Evolutionary conservation across 352 stramenopile genomes (phyloP).

Genomic region (Phytophthora foliorum): DNA sequence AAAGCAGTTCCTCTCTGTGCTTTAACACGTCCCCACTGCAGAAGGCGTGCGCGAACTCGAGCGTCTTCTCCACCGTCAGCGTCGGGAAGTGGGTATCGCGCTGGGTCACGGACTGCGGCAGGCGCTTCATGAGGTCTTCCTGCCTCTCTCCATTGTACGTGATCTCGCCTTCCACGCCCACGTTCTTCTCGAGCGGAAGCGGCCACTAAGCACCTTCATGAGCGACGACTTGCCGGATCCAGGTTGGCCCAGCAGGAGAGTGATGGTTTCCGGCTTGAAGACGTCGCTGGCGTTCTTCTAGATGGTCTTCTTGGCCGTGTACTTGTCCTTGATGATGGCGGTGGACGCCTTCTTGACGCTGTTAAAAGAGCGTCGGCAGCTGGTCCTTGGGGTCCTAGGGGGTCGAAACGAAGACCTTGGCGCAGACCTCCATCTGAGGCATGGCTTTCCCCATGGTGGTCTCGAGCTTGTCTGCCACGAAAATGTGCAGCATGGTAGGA

Average conservation of each 20-base stretch:
- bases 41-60: constrained; percentile 73
- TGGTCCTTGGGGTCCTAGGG: constrained; percentile 30
- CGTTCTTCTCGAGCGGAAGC: constrained; percentile 52
- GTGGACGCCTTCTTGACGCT: constrained; percentile 46
- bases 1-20: constrained; percentile 54
- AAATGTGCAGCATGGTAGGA: constrained; percentile 45
- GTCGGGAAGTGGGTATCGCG: constrained; percentile 92
- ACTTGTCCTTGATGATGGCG: constrained; percentile 46
- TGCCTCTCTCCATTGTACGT: constrained; percentile 59
- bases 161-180: constrained; percentile 47
- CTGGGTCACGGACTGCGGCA: constrained; percentile 56
- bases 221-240: constrained; percentile 38
- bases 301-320: constrained; percentile 3
- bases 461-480: constrained; percentile 44
- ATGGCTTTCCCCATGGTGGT: constrained; percentile 48
- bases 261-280: constrained; percentile 51
- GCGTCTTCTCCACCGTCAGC: constrained; percentile 35
- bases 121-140: constrained; percentile 33
- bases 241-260: constrained; percentile 33
- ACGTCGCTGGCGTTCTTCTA: constrained; percentile 46
- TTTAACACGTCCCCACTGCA: constrained; percentile 48
- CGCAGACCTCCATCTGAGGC: constrained; percentile 55
- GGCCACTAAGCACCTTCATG: constrained; percentile 43
- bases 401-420: constrained; percentile 26
- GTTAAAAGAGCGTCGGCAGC: constrained; percentile 59